These are phyloP conservation scores for Entomortierella chlamydospora DNA, from an alignment of 192 early-diverging fungal genomes.

Conservation along the genomic window DNA sequence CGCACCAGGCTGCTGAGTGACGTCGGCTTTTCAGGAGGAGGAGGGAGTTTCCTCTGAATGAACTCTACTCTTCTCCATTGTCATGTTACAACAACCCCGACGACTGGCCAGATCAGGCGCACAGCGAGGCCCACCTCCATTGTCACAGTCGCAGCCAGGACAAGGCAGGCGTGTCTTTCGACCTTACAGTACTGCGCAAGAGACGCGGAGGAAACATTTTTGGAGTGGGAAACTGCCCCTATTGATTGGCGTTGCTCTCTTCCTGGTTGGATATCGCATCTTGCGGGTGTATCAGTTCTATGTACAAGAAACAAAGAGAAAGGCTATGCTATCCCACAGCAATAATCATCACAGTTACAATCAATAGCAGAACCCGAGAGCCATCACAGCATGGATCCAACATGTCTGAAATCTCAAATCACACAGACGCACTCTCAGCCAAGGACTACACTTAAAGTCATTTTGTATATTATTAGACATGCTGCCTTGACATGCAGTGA, in stretches of 20 bases:
- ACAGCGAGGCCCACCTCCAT: slow-evolving; percentile 14
- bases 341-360: too few relatives aligned
- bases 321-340: too few relatives aligned
- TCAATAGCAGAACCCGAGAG: too few relatives aligned
- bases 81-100: slow-evolving; percentile 42
- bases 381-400: too few relatives aligned
- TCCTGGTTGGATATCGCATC: slow-evolving; percentile 39
- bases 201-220: slow-evolving; percentile 11
- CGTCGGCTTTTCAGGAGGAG: background rate
- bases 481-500: too few relatives aligned
- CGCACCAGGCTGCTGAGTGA: background rate
- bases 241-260: slow-evolving; percentile 16
- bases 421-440: too few relatives aligned
- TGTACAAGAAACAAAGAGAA: background rate
- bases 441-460: too few relatives aligned
- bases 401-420: too few relatives aligned
- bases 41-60: too few relatives aligned
- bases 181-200: slow-evolving; percentile 1
- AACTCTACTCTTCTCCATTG: background rate
- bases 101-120: slow-evolving; percentile 37
- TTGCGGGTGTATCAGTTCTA: slow-evolving; percentile 33
- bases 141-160: background rate
- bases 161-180: slow-evolving; percentile 23
- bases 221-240: slow-evolving; percentile 42
- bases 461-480: too few relatives aligned